Conservation (phyloP, 202 grass and related monocot genomes). For the Tripidium arundinaceum region DNA sequence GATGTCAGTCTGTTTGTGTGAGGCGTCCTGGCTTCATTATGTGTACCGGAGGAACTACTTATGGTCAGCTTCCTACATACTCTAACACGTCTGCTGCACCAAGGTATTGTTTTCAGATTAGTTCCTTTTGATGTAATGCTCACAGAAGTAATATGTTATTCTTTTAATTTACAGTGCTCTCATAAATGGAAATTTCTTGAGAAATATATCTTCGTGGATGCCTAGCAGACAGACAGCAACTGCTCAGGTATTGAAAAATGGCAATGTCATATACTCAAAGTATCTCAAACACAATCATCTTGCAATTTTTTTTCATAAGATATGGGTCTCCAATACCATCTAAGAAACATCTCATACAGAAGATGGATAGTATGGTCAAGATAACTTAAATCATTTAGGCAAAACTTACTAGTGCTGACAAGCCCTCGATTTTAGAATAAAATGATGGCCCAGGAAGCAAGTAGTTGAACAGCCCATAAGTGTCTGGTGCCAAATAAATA, state of each 20-base stretch:
- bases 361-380: constrained; percentile 11
- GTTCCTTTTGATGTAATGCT: constrained; percentile 24
- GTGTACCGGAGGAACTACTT: constrained; percentile 87
- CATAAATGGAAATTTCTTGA: constrained; percentile 74
- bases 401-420: constrained; percentile 61
- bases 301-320: no score
- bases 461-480: constrained; percentile 81
- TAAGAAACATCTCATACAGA: constrained; percentile 26
- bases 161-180: constrained; percentile 48
- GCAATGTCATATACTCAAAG: background rate
- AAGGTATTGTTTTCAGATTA: constrained; percentile 42
- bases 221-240: constrained; percentile 50
- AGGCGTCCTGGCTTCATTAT: constrained; percentile 91
- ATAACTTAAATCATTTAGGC: constrained; percentile 18
- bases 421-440: constrained; percentile 83
- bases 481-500: constrained; percentile 57
- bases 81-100: constrained; percentile 47
- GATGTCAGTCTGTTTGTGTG: constrained; percentile 69
- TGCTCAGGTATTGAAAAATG: constrained; percentile 45
- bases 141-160: constrained; percentile 21
- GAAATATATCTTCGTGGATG: constrained; percentile 93
- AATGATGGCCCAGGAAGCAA: constrained; percentile 81
- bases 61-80: constrained; percentile 86
- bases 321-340: no score
- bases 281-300: no score